Evolutionary conservation across 805 yeast species (phyloP).

Genomic region (Maudiozyma turicensis): DNA sequence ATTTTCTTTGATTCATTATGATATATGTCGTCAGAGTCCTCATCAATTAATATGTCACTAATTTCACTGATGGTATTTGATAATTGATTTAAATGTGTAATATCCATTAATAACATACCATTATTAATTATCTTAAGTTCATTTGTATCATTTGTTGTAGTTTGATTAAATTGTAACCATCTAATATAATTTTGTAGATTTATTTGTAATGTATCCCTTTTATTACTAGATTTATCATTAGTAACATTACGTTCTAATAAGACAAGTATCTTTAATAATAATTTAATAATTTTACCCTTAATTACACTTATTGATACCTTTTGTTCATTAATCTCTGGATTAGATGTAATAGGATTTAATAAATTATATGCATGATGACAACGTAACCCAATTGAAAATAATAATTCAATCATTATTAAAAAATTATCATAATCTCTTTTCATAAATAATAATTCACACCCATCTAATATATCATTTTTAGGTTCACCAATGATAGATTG

Average conservation of each 20-base stretch:
- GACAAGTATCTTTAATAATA: neutral
- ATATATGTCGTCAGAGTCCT: too few relatives aligned
- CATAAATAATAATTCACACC: neutral
- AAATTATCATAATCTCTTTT: neutral
- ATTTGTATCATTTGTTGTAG: too few relatives aligned
- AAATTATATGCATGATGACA: neutral
- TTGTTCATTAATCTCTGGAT: neutral
- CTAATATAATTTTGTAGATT: neutral
- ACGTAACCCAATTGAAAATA: conserved; percentile 1
- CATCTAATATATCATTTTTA: neutral
- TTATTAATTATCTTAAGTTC: too few relatives aligned
- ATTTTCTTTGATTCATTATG: too few relatives aligned
- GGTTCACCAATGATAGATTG: neutral
- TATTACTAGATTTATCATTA: neutral
- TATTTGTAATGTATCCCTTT: neutral
- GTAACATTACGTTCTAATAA: neutral
- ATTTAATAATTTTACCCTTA: neutral
- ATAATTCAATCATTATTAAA: neutral
- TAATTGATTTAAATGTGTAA: too few relatives aligned
- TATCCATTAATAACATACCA: too few relatives aligned
- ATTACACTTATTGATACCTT: neutral
- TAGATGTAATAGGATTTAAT: neutral
- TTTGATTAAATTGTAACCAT: neutral
- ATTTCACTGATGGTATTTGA: too few relatives aligned
- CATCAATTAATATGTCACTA: too few relatives aligned